Conservation (phyloP, 106 monocot species). For the Dendrobium nobile region DNA sequence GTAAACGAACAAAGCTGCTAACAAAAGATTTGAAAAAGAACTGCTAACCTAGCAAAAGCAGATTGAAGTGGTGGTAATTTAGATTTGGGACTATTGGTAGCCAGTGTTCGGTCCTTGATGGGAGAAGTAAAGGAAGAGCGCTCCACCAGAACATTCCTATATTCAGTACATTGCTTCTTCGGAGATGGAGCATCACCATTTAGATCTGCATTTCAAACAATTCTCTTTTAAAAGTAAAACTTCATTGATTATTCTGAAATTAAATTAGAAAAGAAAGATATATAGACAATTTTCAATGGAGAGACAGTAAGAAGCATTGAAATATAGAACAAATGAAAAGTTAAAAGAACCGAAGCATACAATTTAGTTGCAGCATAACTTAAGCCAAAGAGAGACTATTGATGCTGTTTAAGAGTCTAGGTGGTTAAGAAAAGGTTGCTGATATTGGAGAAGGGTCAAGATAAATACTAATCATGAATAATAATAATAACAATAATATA, state of each 20-base stretch:
- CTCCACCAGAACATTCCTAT: conserved; percentile 56
- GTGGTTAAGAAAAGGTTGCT: not conserved
- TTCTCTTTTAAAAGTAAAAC: not conserved
- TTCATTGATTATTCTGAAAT: not conserved
- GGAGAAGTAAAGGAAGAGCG: conserved; percentile 79
- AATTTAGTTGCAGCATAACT: not conserved
- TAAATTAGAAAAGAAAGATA: not conserved
- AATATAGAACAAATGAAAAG: not conserved
- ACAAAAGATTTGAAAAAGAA: not conserved
- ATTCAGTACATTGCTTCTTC: conserved; percentile 54
- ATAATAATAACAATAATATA: not conserved
- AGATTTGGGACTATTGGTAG: conserved; percentile 44
- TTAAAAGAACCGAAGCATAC: not conserved
- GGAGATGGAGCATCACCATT: conserved; percentile 60
- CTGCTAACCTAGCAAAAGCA: conserved; percentile 74
- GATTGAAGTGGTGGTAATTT: conserved; percentile 88
- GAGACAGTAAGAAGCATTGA: not conserved
- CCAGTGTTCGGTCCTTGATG: conserved; percentile 48
- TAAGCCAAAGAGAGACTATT: not conserved
- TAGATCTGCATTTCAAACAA: conserved; percentile 35
- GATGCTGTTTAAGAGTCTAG: not conserved
- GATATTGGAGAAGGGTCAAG: not conserved
- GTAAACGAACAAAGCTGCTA: not conserved
- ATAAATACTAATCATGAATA: not conserved
- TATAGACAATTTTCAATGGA: not conserved